Conservation (phyloP, 345 rosid genomes). For the Sisymbrium irio region DNA sequence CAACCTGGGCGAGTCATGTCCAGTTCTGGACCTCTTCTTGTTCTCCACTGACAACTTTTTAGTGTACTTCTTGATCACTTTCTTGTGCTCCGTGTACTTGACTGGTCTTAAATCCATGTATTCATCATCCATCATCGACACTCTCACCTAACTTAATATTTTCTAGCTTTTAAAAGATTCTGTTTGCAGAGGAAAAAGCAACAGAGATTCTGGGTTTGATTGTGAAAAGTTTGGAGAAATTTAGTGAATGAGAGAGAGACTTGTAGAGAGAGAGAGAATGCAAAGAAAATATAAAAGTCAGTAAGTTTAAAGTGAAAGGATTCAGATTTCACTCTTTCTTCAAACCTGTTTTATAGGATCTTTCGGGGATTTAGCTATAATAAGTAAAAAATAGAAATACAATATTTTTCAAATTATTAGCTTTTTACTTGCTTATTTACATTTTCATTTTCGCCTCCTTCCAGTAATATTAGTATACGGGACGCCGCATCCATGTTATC, state of each 20-base stretch:
- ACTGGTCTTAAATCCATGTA: slow-evolving; percentile 41
- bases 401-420: background rate
- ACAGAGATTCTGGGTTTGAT: slow-evolving; percentile 16
- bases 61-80: slow-evolving; percentile 44
- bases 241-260: background rate
- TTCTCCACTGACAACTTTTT: slow-evolving; percentile 27
- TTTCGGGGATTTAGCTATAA: slow-evolving; percentile 3
- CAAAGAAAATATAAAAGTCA: background rate
- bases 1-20: slow-evolving; percentile 30
- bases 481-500: slow-evolving; percentile 41
- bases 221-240: background rate
- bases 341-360: slow-evolving; percentile 31
- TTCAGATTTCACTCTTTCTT: slow-evolving; percentile 12
- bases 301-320: slow-evolving; percentile 17
- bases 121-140: slow-evolving; percentile 20
- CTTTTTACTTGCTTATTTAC: background rate
- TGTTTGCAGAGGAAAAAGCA: background rate
- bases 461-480: background rate
- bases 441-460: background rate
- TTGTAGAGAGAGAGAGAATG: background rate
- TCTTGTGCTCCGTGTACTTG: slow-evolving; percentile 68
- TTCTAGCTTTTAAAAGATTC: background rate
- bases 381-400: background rate
- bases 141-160: background rate
- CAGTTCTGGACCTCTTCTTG: background rate